phyloP scores from a whole-genome alignment of 2,329 filamentous ascomycete species.

The Neospermospora avenae region DNA sequence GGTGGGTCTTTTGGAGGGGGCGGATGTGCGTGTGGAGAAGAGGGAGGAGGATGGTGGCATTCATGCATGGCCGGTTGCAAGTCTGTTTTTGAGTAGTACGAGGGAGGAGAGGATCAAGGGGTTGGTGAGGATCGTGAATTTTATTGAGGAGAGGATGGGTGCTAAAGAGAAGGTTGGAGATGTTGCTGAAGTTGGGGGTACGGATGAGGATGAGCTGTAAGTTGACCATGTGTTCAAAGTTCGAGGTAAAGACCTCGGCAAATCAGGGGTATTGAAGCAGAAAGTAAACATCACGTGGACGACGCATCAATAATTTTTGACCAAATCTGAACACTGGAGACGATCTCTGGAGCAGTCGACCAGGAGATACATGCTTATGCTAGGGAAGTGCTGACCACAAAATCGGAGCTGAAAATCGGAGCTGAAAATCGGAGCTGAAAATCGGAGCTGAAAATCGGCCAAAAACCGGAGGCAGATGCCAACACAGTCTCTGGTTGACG shows the following conservation, averaged over 20 bases:
- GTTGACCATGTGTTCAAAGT: background rate
- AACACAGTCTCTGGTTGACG: too few species aligned
- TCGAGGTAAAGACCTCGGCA: background rate
- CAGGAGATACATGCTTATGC: too few species aligned
- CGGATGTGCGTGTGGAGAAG: conserved; percentile 45
- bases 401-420: too few species aligned
- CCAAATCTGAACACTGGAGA: too few species aligned
- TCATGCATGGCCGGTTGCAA: conserved; percentile 79
- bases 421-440: too few species aligned
- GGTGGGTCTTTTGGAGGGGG: conserved; percentile 51
- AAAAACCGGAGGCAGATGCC: too few species aligned
- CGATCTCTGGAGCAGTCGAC: too few species aligned
- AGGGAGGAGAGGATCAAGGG: conserved; percentile 51
- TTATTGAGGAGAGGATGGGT: conserved; percentile 22
- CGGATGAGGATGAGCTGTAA: background rate
- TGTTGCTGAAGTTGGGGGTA: background rate
- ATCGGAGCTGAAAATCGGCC: too few species aligned
- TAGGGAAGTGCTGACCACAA: too few species aligned
- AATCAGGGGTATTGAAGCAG: background rate
- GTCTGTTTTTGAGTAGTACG: conserved; percentile 50
- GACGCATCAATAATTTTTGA: too few species aligned
- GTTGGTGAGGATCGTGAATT: conserved; percentile 41
- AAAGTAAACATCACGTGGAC: background rate
- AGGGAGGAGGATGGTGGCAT: conserved; percentile 62
- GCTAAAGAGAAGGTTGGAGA: background rate